Conservation (phyloP, 257 asterid genomes). For the Capsicum rhomboideum region DNA sequence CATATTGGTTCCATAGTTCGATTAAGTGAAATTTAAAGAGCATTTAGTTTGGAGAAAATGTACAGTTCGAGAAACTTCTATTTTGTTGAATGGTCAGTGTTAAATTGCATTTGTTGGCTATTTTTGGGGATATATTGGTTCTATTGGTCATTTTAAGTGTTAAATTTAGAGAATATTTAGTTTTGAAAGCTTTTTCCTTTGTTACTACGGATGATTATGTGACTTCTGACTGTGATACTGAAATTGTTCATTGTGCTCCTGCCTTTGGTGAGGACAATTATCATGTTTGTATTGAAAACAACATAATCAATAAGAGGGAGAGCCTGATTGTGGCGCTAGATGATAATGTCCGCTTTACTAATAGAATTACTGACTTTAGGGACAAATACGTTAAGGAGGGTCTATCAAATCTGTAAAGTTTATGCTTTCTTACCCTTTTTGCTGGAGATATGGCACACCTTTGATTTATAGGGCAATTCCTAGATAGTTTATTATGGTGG, state of each 20-base stretch:
- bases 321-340: constrained; percentile 84
- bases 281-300: constrained; percentile 76
- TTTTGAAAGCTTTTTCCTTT: no score
- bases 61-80: no score
- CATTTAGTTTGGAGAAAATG: no score
- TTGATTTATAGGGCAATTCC: constrained; percentile 96
- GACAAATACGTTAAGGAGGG: constrained; percentile 89
- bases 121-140: no score
- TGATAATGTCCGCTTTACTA: constrained; percentile 93
- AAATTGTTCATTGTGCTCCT: constrained; percentile 98
- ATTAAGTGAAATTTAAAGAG: no score
- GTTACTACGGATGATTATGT: constrained; percentile 86
- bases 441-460: constrained; percentile 98
- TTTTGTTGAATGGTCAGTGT: no score
- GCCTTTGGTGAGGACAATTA: constrained; percentile 99
- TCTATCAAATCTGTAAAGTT: constrained; percentile 77
- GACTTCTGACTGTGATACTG: constrained; percentile 89
- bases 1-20: no score
- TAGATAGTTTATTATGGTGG: constrained; percentile 96
- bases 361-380: constrained; percentile 67
- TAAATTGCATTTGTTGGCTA: no score
- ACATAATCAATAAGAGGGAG: constrained; percentile 77
- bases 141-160: no score
- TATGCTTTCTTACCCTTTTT: constrained; percentile 77
- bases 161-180: no score